A percentile compares a stretch with the other conserved stretches of the same genome.
phyloP scores from a whole-genome alignment of 2,329 filamentous ascomycete genomes.

The Drechslera avenae region DNA sequence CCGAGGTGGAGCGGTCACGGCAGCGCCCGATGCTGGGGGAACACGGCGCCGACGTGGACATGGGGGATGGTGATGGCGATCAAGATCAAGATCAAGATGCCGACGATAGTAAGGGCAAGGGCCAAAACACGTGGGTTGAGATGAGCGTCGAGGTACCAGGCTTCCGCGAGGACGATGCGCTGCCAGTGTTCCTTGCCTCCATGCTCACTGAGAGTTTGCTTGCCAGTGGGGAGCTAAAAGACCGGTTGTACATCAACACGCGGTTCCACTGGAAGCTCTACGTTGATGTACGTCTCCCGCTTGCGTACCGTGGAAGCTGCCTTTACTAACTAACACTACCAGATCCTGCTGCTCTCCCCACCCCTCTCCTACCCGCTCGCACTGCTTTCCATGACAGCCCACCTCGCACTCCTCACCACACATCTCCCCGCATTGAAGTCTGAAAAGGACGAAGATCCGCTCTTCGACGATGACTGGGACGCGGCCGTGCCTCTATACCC shows the following conservation, averaged over 20 bases:
- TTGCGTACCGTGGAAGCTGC: neutral
- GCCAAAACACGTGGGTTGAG: constrained; percentile 79
- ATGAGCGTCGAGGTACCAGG: constrained; percentile 91
- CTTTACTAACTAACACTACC: constrained; percentile 10
- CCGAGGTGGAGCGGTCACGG: constrained; percentile 80
- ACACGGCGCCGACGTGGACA: constrained; percentile 46
- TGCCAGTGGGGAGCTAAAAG: constrained; percentile 68
- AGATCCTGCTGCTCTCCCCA: constrained; percentile 93
- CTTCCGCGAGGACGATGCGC: constrained; percentile 84
- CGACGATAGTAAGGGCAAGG: constrained; percentile 42
- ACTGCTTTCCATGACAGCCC: constrained; percentile 87
- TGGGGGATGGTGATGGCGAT: constrained; percentile 41
- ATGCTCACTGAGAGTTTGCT: constrained; percentile 90
- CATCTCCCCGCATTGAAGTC: constrained; percentile 84
- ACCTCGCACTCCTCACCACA: constrained; percentile 88
- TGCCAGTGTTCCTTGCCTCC: constrained; percentile 82
- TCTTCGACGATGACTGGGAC: constrained; percentile 98
- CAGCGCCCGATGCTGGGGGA: constrained; percentile 31
- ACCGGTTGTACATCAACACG: constrained; percentile 81
- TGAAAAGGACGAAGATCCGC: constrained; percentile 90
- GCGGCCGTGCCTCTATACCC: constrained; percentile 79
- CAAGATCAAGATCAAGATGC: too few relatives aligned
- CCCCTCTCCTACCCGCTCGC: constrained; percentile 92
- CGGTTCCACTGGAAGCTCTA: constrained; percentile 97
- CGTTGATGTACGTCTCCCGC: constrained; percentile 72